Evolutionary conservation across 768 basidiomycete species (phyloP).

Genomic region (Collybiopsis confluens): DNA sequence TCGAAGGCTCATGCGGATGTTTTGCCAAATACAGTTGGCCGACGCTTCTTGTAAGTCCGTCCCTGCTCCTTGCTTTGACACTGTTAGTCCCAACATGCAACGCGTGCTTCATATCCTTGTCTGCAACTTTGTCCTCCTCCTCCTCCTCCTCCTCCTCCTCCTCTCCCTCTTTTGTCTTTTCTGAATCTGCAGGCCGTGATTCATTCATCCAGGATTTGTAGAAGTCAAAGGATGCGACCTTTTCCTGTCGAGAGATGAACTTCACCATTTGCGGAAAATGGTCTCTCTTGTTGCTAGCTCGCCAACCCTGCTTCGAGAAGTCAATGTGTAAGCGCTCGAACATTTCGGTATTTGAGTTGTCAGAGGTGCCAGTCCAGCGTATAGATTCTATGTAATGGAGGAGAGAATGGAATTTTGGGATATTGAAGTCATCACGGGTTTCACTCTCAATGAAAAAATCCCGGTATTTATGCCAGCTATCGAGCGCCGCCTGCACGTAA

Average conservation of each 20-base stretch:
- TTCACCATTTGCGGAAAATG: constrained; percentile 22
- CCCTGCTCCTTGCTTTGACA: too few species aligned
- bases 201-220: too few species aligned
- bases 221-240: too few species aligned
- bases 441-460: constrained; percentile 18
- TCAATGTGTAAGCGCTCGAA: background rate
- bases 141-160: too few species aligned
- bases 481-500: constrained; percentile 12
- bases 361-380: background rate
- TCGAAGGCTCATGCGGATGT: too few species aligned
- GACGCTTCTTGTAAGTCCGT: too few species aligned
- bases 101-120: too few species aligned
- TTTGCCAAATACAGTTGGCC: too few species aligned
- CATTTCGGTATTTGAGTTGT: background rate
- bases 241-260: constrained; percentile 22
- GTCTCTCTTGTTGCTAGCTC: constrained; percentile 19
- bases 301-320: background rate
- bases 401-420: constrained; percentile 23
- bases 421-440: constrained; percentile 22
- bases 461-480: constrained; percentile 18
- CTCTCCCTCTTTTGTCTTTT: too few species aligned
- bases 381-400: constrained; percentile 11
- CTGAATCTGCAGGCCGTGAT: too few species aligned
- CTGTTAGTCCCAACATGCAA: too few species aligned
- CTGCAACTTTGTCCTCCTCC: too few species aligned